Evolutionary conservation across 257 asterid genomes (phyloP), one percentile per base, ranked within the genome.

Genomic region (Capsicum chinense): DNA sequence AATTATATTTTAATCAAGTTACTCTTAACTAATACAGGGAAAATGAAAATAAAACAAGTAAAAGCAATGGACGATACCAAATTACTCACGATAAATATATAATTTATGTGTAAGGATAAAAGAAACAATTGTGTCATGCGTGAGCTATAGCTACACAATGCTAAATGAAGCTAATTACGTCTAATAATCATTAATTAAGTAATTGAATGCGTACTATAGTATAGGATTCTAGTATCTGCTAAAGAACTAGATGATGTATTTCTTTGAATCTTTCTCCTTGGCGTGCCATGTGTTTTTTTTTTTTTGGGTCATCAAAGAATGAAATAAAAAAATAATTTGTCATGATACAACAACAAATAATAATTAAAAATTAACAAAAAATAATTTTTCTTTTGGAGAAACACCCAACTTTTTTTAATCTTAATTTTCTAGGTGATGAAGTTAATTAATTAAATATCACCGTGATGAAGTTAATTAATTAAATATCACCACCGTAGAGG

Each of bases 261-360:
- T 3, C 42, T 73, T 73, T 48, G 80, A 73, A 19, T 73, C 80
- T 48, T 73, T 48, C 80, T 19, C 60, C 44, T 48, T 48, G 80
- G 80, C 44, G 19, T 73, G 80, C 13, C 80, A 50, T 76, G 62
- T 7, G 2, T 12, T 3, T 21, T 71, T 52, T 21, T 3, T 26
- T 26, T 26, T 26, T 26, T 26, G 33, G 63, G 19, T 14, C 47
- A 52, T 8, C 63, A 0, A 26, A 26, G 14, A 10, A 76, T 52
- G 21, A 26, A 21, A 14, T 13, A 3, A 7, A 76, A 52, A 21
- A 73, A 74, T 6, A 6, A 73, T 26, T 26, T 26, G 33, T 26
- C 33, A 26, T 26, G 33, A 26, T 26, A 26, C 33, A 26, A 26
- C 33, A 26, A 5, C 21, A 21, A 37, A 35, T 37, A 14, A 5